Conservation (phyloP, 805 yeast species). For the Candida coleopterorum region DNA sequence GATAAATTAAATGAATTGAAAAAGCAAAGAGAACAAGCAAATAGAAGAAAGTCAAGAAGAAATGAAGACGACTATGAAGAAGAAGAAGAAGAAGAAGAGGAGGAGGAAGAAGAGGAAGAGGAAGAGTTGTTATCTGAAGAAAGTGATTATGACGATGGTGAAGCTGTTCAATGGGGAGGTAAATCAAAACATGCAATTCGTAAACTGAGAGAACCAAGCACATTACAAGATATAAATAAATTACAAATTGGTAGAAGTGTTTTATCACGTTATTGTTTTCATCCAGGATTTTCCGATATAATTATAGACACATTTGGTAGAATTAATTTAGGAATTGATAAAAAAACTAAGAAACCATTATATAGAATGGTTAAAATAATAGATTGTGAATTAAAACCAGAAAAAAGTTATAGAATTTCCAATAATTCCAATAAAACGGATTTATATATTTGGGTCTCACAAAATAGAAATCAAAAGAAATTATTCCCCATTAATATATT, state of each 20-base stretch:
- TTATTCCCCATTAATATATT: conserved; percentile 73
- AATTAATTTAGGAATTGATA: conserved; percentile 73
- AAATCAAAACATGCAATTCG: conserved; percentile 16
- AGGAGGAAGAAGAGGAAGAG: conserved; percentile 39
- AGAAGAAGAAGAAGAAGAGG: conserved; percentile 38
- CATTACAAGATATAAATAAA: conserved; percentile 62
- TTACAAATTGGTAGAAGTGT: conserved; percentile 74
- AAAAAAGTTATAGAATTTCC: conserved; percentile 38
- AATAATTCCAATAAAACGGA: conserved; percentile 37
- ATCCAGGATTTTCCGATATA: conserved; percentile 71
- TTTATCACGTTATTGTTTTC: conserved; percentile 69
- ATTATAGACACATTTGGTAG: conserved; percentile 76
- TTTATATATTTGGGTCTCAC: conserved; percentile 66
- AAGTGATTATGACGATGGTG: conserved; percentile 25
- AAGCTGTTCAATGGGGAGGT: conserved; percentile 34
- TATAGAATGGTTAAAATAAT: conserved; percentile 84
- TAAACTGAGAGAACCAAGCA: conserved; percentile 38
- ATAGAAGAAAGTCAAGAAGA: conserved; percentile 32
- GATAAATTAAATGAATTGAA: conserved; percentile 68
- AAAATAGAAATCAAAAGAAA: conserved; percentile 69
- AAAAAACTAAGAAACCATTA: conserved; percentile 54
- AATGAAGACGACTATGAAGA: conserved; percentile 37
- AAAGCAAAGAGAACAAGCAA: conserved; percentile 67
- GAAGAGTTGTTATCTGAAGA: conserved; percentile 36
- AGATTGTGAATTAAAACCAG: conserved; percentile 46